A percentile compares a stretch with the other conserved stretches of the same genome.
phyloP scores from a whole-genome alignment of 805 yeast species.

The Huiozyma sinensis region DNA sequence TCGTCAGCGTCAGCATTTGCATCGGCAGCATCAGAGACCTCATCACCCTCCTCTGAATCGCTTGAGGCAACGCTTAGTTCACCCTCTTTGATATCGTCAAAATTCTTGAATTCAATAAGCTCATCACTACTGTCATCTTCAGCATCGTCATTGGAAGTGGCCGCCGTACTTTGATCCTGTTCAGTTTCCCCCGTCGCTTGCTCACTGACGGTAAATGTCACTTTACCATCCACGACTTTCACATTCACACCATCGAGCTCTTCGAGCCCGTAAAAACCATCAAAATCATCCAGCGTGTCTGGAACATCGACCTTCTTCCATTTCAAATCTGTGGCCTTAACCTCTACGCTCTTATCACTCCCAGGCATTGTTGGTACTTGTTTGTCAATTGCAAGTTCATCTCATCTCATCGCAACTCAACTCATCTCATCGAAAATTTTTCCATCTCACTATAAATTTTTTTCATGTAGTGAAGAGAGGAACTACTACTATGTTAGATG shows the following conservation, averaged over 20 bases:
- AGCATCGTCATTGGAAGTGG: slow-evolving; percentile 5
- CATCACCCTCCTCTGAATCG: slow-evolving; percentile 20
- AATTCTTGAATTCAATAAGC: slow-evolving; percentile 22
- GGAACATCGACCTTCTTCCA: slow-evolving; percentile 85
- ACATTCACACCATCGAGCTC: slow-evolving; percentile 91
- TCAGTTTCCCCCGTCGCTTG: slow-evolving; percentile 5
- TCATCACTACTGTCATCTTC: slow-evolving; percentile 8
- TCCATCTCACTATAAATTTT: not conserved
- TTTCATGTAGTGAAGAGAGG: too few relatives aligned
- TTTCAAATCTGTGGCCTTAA: slow-evolving; percentile 40
- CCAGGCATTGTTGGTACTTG: too few relatives aligned
- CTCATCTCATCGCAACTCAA: slow-evolving; percentile 13
- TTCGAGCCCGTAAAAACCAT: slow-evolving; percentile 86
- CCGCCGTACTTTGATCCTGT: slow-evolving; percentile 6
- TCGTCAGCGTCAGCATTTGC: slow-evolving; percentile 14
- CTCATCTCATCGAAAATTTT: not conserved
- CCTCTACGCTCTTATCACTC: slow-evolving; percentile 10
- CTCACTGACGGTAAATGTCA: slow-evolving; percentile 36
- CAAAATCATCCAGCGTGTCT: slow-evolving; percentile 74
- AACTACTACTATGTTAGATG: too few relatives aligned
- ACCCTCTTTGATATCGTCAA: slow-evolving; percentile 26
- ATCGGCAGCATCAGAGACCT: slow-evolving; percentile 9
- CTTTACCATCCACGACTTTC: slow-evolving; percentile 56
- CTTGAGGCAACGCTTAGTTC: slow-evolving; percentile 18
- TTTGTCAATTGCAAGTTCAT: slow-evolving; percentile 6